Evolutionary conservation across 441 rosid genomes (phyloP), one percentile per base, ranked within the genome.

Genomic region (Syzygium malaccense): DNA sequence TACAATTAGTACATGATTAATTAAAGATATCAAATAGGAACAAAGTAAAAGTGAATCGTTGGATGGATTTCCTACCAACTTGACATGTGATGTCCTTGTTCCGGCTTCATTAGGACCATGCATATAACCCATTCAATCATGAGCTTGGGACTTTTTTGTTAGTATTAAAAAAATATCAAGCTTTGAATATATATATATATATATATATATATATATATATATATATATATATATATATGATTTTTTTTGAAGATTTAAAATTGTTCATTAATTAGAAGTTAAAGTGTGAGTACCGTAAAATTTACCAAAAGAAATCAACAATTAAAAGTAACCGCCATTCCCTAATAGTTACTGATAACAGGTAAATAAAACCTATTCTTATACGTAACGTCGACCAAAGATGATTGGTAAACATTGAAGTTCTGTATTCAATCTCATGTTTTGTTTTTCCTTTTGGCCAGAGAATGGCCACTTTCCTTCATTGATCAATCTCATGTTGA

Each of bases 131-230:
- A 41, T 25, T 0, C 26, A 20, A 56, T 56, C 60, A 56, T 56
- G 0, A 2, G 0, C 2, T 23, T 8, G 5, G 3, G 60, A 23
- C 2, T 20, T 56, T 56, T 56, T 56, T 2, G 0, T 56, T 23
- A 6, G 45, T 41, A 41, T 41, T 41, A 41, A 41, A 41, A 41
- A 20, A 3, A 56, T 23, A 56, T 30, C 1, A 30, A 30, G 19
- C 7, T 64, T 30, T 30, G 3, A 64, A 3, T n/a, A 6, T n/a
- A 14, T 14, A 14, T 1, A n/a, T 62, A n/a, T n/a, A n/a, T 30
- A 62, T 62, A 2, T 64, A 30, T 3, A 62, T 19, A n/a, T 1
- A 3, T n/a, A 6, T n/a, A 14, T 0, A 0, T 14, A 14, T 33
- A n/a, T n/a, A n/a, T n/a, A n/a, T n/a, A n/a, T n/a, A n/a, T n/a